Evolutionary conservation across 2,329 filamentous ascomycete species (phyloP), one percentile per base, ranked within the genome.

Genomic region (Lachnellula arida): DNA sequence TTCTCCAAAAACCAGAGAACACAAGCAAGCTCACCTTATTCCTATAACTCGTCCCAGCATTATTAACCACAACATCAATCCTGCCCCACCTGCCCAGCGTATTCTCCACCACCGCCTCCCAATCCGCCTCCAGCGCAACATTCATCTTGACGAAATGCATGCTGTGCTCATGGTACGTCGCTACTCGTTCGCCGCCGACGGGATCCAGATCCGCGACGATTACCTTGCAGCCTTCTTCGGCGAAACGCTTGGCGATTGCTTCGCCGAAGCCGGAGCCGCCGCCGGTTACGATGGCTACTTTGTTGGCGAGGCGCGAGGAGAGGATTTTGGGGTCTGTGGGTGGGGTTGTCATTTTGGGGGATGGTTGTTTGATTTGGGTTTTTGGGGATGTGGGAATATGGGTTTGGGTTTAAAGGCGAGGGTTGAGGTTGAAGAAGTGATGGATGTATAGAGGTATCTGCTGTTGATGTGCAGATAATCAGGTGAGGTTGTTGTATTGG

Each of bases 201-300:
- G 77, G 71, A 32, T 81, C 80, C 57, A 88, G 74, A 67, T 88
- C 85, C 2, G 81, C 81, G 52, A 88, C 79, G 50, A 87, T 68
- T 35, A 87, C 82, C 59, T 77, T 77, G 49, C 78, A 78, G 40
- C 84, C 84, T 70, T 87, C 83, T 23, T 76, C 67, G 5, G 78
- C 74, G 67, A 86, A 86, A 53, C 80, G 80, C 53, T 76, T 72
- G 0, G 79, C 79, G 51, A 87, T 86, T 35, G 78, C 82, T 54
- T 78, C 81, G 53, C 84, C 84, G 61, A 88, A 88, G 2, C 85
- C 85, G 11, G 80, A 81, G 2, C 81, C 83, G 7, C 75, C 84
- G 48, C 84, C 81, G 14, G 81, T 83, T 22, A 84, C 76, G 52
- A 84, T 77, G 53, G 80, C 80, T 7, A 82, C 78, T 67, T 81